These are phyloP conservation scores for Umbelopsis sp. DNA, from an alignment of 192 early-diverging fungal genomes.

Conservation along the genomic window DNA sequence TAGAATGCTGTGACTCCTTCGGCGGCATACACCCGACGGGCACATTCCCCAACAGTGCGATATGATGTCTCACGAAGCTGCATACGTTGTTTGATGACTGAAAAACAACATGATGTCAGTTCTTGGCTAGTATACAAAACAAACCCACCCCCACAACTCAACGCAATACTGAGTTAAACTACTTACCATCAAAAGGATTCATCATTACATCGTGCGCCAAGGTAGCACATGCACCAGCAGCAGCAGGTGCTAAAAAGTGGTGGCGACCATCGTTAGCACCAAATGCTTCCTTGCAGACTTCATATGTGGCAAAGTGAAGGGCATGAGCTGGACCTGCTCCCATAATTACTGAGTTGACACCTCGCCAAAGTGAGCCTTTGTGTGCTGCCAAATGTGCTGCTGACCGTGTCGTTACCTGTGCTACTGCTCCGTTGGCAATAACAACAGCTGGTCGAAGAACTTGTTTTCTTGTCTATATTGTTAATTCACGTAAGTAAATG, in stretches of 20 bases:
- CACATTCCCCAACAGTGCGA: constrained; percentile 71
- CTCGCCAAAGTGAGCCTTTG: constrained; percentile 80
- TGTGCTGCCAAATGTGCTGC: constrained; percentile 5
- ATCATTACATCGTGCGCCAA: constrained; percentile 86
- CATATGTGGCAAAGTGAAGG: constrained; percentile 93
- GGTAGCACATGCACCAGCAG: constrained; percentile 88
- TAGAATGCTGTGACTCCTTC: constrained; percentile 92
- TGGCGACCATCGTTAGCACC: constrained; percentile 51
- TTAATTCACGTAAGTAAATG: not conserved
- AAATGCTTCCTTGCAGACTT: constrained; percentile 82
- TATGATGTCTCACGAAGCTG: constrained; percentile 81
- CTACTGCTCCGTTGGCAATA: constrained; percentile 1
- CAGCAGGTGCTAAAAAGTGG: constrained; percentile 64
- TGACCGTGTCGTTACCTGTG: constrained; percentile 7
- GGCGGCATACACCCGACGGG: constrained; percentile 58
- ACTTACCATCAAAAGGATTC: constrained; percentile 93
- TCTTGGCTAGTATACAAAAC: not conserved
- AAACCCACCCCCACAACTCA: not conserved
- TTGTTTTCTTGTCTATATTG: constrained; percentile 84
- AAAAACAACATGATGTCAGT: not conserved
- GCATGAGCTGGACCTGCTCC: constrained; percentile 96
- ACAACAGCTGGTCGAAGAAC: constrained; percentile 58
- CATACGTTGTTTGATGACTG: constrained; percentile 96
- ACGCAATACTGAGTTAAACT: not conserved
- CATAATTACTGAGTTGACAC: constrained; percentile 87